Evolutionary conservation across 495 filamentous ascomycete genomes (phyloP).

Genomic region (Collariella sp.): DNA sequence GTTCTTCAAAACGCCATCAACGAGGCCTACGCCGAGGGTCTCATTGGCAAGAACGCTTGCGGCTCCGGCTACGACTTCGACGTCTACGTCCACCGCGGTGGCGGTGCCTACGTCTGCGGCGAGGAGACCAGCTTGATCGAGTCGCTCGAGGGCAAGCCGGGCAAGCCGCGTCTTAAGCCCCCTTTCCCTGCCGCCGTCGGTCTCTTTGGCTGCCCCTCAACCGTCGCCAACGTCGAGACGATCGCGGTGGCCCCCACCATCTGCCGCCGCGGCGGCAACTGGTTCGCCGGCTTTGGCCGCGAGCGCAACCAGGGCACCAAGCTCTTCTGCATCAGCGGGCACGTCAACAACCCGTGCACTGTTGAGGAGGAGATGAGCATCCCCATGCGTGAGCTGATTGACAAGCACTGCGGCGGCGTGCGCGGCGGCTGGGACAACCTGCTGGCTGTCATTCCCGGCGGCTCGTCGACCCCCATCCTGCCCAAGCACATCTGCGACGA

Average conservation of each 20-base stretch:
- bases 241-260: slow-evolving; percentile 93
- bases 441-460: slow-evolving; percentile 87
- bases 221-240: slow-evolving; percentile 97
- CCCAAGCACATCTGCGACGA: slow-evolving; percentile 81
- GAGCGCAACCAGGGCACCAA: slow-evolving; percentile 95
- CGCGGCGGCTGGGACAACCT: slow-evolving; percentile 97
- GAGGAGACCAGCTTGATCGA: slow-evolving; percentile 98
- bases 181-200: slow-evolving; percentile 96
- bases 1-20: slow-evolving; percentile 91
- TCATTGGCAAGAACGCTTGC: slow-evolving; percentile 97
- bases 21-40: slow-evolving; percentile 86
- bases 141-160: slow-evolving; percentile 94
- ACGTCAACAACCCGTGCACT: slow-evolving; percentile 97
- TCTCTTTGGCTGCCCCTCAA: slow-evolving; percentile 94
- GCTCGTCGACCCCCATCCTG: slow-evolving; percentile 91
- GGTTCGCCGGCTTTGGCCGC: slow-evolving; percentile 89
- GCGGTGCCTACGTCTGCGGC: slow-evolving; percentile 94
- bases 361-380: slow-evolving; percentile 99
- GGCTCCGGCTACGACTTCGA: slow-evolving; percentile 96
- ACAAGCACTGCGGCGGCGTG: slow-evolving; percentile 95
- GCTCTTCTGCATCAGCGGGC: slow-evolving; percentile 95
- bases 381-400: slow-evolving; percentile 85
- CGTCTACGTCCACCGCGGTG: slow-evolving; percentile 91
- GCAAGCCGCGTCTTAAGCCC: slow-evolving; percentile 96
- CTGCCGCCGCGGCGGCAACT: slow-evolving; percentile 79